phyloP scores from a whole-genome alignment of 176 grass and related monocot species.

The Puya raimondii region DNA sequence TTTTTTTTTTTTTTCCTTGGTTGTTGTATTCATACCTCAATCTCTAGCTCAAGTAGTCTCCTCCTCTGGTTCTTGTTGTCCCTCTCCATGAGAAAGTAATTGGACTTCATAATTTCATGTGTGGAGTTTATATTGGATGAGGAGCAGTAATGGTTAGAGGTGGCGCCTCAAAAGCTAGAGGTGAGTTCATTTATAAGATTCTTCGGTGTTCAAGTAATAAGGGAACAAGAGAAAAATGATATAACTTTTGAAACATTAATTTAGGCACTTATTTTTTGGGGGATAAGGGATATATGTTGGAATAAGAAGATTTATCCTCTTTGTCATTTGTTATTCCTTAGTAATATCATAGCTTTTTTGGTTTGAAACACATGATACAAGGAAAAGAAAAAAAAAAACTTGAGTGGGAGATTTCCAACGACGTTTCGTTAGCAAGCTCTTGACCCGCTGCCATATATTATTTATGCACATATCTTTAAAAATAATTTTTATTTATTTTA shows the following conservation, averaged over 20 bases:
- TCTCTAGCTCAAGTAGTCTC: constrained; percentile 36
- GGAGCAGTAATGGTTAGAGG: constrained; percentile 33
- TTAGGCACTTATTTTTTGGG: background rate
- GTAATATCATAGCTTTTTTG: no score
- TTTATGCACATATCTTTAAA: no score
- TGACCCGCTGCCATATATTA: no score
- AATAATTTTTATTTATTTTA: no score
- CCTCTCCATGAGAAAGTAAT: constrained; percentile 58
- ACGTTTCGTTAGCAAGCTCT: no score
- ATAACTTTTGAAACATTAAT: background rate
- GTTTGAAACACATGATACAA: no score
- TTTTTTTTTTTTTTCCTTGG: background rate
- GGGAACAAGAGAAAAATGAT: background rate
- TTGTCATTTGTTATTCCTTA: no score
- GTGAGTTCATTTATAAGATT: constrained; percentile 52
- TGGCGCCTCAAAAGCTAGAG: constrained; percentile 29
- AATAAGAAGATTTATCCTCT: no score
- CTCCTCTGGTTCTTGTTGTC: constrained; percentile 43
- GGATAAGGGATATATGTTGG: no score
- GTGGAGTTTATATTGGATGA: constrained; percentile 25
- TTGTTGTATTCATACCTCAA: constrained; percentile 30
- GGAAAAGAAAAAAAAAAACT: no score
- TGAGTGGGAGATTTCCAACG: no score
- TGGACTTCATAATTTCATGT: constrained; percentile 49
- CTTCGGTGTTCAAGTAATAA: constrained; percentile 5